Base-by-base conservation (phyloP, 306 rosid genomes). In the Pyrus communis region DNA sequence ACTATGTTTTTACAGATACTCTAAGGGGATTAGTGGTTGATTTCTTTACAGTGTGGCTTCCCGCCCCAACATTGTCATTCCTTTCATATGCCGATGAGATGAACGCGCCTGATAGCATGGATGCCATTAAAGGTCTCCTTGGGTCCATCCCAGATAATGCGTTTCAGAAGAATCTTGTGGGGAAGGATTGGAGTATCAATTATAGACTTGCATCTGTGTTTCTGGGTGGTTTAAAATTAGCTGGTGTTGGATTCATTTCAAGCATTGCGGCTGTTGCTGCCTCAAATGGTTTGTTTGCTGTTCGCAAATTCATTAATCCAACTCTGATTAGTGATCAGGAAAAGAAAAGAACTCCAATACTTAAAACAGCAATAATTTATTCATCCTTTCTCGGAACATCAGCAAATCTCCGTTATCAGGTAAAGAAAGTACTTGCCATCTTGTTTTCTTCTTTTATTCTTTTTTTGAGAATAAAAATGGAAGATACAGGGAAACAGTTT, bases 41-140 rank as follows among this genome's bases (percentile, higher is more conserved):
- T 87, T 94, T 94, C 82, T 94, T 94, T 81, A 94, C 98, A 27
- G 98, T 94, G 81, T 94, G 98, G 98, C 98, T 94, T 84, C 98
- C 98, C 75, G 98, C 98, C 43, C 98, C 98, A 8, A 94, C 98
- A n/a, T 73, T 94, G 82, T 89, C 97, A 21, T 94, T 94, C 83
- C 88, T 92, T 79, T 89, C 96, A 51, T 84, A 70, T 77, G 85
- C 95, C 21, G 88, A 88, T 79, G 95, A 87, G 35, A 73, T 75
- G 35, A 84, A 86, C 79, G 84, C 76, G 38, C 84, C 93, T 52
- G 91, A 87, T 77, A 83, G 86, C 79, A 62, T 92, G 70, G 85
- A 82, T 82, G 72, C 88, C 75, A 82, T 94, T 79, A 82, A 87
- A 69, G 97, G 85, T 81, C 89, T 92, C 77, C 93, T 94, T 74